Base-by-base conservation (phyloP, 2,329 filamentous ascomycete species). In the Aspergillus brunneoviolaceus region DNA sequence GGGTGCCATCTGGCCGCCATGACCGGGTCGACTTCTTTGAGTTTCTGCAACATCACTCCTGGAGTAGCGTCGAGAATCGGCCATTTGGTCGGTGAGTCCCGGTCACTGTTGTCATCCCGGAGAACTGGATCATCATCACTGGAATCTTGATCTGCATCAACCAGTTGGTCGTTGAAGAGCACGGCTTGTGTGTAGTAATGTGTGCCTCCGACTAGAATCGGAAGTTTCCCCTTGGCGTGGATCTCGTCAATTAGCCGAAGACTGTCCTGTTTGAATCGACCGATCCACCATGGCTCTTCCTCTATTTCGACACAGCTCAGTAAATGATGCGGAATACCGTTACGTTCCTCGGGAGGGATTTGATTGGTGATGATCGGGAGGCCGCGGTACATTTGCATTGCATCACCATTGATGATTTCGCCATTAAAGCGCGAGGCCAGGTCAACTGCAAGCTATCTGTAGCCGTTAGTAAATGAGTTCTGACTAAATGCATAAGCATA, bases 281-380 rank as follows among this genome's bases (percentile, higher is more conserved):
- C 86, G 9, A 97, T 90, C 4, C 87, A 87, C 93, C 94, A 98
- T 0, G 93, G 87, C 65, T 90, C 87, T 63, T 94, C 86, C 42
- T 90, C 83, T 2, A 95, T 79, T 5, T 85, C 82, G 58, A 98
- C 88, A 64, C 87, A 88, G 55, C 90, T 91, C 25, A 99, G 84
- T 3, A 99, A 80, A 75, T 99, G 94, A 72, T 99, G 95, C 4
- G 90, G 89, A 11, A 99, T 82, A 10, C 89, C 91, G 62, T 89
- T 85, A 69, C 87, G 88, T 73, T 98, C 94, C 21, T 87, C 82
- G 0, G 72, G 55, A 0, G 90, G 86, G 60, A 98, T 90, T 74
- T 98, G 96, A 76, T 99, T 99, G 27, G 95, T 99, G 67, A 98
- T 94, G 64, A 98, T 89, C 5, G 95, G 92, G 49, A 99, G 80